Base-by-base conservation (phyloP, 768 basidiomycete genomes). In the Pulveroboletus ravenelii region DNA sequence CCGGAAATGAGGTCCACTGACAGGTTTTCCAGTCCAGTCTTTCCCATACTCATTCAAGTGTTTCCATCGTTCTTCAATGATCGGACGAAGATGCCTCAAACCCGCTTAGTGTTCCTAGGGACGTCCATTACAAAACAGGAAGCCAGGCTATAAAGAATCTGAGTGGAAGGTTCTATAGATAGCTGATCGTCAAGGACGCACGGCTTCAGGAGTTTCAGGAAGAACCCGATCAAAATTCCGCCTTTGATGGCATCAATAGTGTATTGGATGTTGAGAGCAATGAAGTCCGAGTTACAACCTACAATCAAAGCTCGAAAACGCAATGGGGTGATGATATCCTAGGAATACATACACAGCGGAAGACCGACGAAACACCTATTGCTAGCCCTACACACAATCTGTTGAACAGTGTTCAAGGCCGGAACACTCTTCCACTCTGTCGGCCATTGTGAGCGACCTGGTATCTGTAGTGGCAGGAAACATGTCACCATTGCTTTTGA, bases 341-440 rank as follows among this genome's bases (percentile, higher is more conserved):
- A 8, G 5, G 30, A 35, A 36, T 27, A 10, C 50, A 15, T 45
- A 77, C 78, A 80, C 5, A 76, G 34, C 2, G 76, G 76, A 37
- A 71, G 61, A 0, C 79, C 80, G 15, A 80, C 72, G 49, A 80
- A 76, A 1, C 73, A 44, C 10, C 80, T 71, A 50, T 76, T 78
- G 42, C 65, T 73, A 2, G 68, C 62, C 23, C 74, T 69, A 14
- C 69, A 66, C 5, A 80, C 59, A 13, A 80, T 58, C 25, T 65
- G 51, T 50, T 60, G 67, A 9, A 70, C 55, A 0, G 51, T 62
- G 6, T 62, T 59, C 10, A 68, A 23, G 5, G 59, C 66, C 0
- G 62, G 58, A 20, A 75, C 43, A 3, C 56, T 52, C 8, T 58
- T 59, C 78, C 77, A 78, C 18, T 72, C 75, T 75, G n/a, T 17